Base-by-base conservation (phyloP, 2,329 filamentous ascomycete species). In the Fusarium sp. region DNA sequence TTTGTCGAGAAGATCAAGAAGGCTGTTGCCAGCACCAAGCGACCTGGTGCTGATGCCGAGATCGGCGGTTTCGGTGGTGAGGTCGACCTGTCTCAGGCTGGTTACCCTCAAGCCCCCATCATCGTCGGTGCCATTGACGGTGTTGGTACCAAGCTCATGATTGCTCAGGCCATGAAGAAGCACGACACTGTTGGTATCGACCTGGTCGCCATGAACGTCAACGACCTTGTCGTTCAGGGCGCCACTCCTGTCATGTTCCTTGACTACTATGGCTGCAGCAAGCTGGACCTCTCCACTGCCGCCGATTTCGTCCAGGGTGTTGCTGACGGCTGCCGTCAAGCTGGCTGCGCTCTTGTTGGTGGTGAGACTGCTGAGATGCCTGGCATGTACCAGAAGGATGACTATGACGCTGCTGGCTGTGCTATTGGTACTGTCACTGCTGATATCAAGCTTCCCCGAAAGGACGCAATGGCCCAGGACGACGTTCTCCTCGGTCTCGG, bases 321-420 rank as follows among this genome's bases (percentile, higher is more conserved):
- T 4, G 94, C 95, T 4, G 87, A 91, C 31, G 96, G 96, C 48
- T 99, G 96, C 81, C 89, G 89, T 63, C 88, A 94, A 76, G 90
- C 95, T 1, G 91, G 91, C 44, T 97, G 95, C 76, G 95, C 95
- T 17, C 87, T 99, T 5, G 92, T 98, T n/a, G 96, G 96, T 39
- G 96, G 96, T 44, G 96, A 99, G 82, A 99, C 96, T 1, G 96
- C 96, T 8, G 96, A 99, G 82, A 98, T 99, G 96, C 95, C 95
- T 0, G 95, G 95, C 56, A 93, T 98, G 85, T 98, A 97, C 83
- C 86, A 91, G 68, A 90, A 88, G 54, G 92, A 94, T 50, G 93
- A 97, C 77, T 99, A 98, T 79, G 96, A 99, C 75, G 94, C 95
- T 9, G 95, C 94, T 22, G 96, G 96, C 66, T 92, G 92, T 39